Base-by-base conservation (phyloP, 805 yeast species). In the Lipomyces sp. region DNA sequence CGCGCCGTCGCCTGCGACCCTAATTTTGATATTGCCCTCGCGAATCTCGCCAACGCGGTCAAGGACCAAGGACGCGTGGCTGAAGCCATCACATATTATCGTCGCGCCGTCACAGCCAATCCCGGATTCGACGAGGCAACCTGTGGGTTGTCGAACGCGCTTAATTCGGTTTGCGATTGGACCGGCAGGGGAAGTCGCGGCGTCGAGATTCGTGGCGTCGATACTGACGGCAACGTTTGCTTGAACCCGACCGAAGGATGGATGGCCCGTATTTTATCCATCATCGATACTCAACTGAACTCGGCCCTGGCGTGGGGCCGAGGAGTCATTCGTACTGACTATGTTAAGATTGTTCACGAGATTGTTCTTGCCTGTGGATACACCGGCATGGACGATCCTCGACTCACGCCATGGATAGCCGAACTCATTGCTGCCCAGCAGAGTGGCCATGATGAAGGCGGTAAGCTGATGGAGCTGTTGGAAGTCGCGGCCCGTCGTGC, bases 101-200 rank as follows among this genome's bases (percentile, higher is more conserved):
- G 69, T 3, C 66, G 75, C 13, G 79, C 78, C 0, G 76, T 76
- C 3, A 66, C 69, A n/a, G 73, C 67, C 11, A 73, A 74, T 42
- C 75, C 77, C 4, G 61, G 65, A 5, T 76, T 75, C 58, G 73
- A 74, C 51, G 78, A 75, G 59, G 78, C 78, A 1, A 67, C 72
- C 3, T 71, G 75, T 11, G 78, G 79, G 5, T 70, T 76, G 5
- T 76, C 76, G 1, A 74, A 71, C 59, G 71, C 77, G 53, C 71
- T 72, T n/a, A 69, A 69, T 29, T 66, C 75, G 15, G 71, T 75
- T 6, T 76, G 78, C 59, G 75, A 74, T 37, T 76, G 78, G 78
- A 57, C 48, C 15, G 77, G 76, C 6, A 66, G 78, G 11, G 78
- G 78, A 2, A 70, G 73, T 24, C 55, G 62, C 32, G 75, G 73